phyloP scores from a whole-genome alignment of 352 stramenopile species.

The Blastocystis sp. region DNA sequence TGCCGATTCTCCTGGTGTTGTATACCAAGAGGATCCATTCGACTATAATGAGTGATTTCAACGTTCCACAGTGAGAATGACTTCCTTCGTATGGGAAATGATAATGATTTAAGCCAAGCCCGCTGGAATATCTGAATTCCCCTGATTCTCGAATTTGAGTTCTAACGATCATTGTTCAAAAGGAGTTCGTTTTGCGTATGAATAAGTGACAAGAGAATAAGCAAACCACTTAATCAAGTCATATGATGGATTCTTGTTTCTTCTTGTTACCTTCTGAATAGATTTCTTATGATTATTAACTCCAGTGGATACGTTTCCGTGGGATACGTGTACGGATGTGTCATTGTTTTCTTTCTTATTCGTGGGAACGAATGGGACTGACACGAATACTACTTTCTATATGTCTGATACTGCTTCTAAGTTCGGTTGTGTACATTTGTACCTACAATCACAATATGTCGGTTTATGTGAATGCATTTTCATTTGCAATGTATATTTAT shows the following conservation, averaged over 20 bases:
- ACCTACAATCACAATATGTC: conserved; percentile 53
- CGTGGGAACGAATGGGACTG: neutral
- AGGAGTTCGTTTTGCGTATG: neutral
- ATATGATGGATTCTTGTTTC: too few relatives aligned
- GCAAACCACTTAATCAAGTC: neutral
- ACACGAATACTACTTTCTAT: neutral
- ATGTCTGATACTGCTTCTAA: neutral
- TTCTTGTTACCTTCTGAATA: too few relatives aligned
- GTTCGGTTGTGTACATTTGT: conserved; percentile 18
- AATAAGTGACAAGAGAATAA: neutral
- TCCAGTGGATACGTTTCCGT: neutral
- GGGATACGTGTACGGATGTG: neutral
- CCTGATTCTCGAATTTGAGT: too few relatives aligned
- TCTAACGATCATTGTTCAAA: neutral
- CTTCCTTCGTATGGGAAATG: too few relatives aligned
- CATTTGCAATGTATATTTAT: neutral
- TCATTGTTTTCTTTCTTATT: neutral
- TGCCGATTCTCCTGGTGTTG: too few relatives aligned
- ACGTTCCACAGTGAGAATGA: too few relatives aligned
- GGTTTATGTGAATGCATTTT: conserved; percentile 37
- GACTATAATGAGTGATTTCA: too few relatives aligned
- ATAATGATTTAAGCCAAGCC: too few relatives aligned
- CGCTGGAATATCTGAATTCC: too few relatives aligned
- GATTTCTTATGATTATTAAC: neutral
- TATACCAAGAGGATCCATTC: too few relatives aligned